Evolutionary conservation across 192 early-diverging fungal genomes (phyloP).

Genomic region (Mortierella antarctica): DNA sequence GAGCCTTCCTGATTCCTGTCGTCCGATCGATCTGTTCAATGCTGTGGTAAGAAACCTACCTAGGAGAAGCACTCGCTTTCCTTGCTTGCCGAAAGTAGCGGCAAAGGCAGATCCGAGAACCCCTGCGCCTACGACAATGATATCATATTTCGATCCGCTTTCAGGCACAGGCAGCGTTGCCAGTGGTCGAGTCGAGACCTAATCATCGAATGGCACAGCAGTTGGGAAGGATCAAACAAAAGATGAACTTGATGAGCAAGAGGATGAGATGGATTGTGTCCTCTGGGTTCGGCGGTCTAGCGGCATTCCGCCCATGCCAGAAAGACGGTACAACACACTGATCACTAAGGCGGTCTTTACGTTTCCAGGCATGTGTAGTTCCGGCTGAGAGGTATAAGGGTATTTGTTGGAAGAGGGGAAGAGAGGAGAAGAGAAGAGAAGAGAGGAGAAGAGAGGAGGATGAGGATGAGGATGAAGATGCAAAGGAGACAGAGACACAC

Average conservation of each 20-base stretch:
- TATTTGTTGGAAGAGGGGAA: not conserved
- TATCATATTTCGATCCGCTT: conserved; percentile 68
- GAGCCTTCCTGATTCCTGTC: too few relatives aligned
- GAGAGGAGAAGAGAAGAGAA: not conserved
- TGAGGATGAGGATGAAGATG: conserved; percentile 1
- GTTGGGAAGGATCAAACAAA: not conserved
- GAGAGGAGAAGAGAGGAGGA: conserved; percentile 6
- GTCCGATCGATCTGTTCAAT: not conserved
- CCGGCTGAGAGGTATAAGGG: not conserved
- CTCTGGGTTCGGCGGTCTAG: not conserved
- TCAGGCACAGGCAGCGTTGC: conserved; percentile 30
- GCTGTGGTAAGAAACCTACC: conserved; percentile 22
- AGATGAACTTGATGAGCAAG: not conserved
- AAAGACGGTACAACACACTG: not conserved
- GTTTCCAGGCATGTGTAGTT: conserved; percentile 45
- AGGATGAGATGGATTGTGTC: not conserved
- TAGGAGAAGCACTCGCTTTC: conserved; percentile 75
- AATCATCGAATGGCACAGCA: not conserved
- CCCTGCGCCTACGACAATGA: conserved; percentile 93
- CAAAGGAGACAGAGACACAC: not conserved
- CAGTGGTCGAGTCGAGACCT: conserved; percentile 24
- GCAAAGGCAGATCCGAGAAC: conserved; percentile 93
- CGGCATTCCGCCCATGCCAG: not conserved
- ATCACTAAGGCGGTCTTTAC: conserved; percentile 19
- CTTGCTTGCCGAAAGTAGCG: conserved; percentile 75